Evolutionary conservation across 108 stramenopile genomes (phyloP).

Genomic region (Stephanodiscus minutulus): DNA sequence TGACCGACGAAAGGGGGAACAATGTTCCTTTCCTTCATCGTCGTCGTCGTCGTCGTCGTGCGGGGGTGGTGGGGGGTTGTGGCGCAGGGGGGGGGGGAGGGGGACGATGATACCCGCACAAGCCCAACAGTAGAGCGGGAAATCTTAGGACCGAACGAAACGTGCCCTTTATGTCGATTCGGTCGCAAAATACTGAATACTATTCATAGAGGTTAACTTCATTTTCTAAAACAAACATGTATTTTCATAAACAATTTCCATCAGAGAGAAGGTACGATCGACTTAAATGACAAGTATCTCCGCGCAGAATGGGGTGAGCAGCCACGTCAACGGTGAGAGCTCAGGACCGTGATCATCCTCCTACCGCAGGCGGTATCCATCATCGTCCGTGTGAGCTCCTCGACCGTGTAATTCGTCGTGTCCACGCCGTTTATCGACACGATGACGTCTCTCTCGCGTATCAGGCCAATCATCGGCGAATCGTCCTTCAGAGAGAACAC

Average conservation of each 20-base stretch:
- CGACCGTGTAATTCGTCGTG: constrained; percentile 73
- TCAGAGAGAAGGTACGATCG: no score
- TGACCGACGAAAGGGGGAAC: neutral
- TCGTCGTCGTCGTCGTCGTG: neutral
- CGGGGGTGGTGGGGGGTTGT: neutral
- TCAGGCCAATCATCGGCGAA: constrained; percentile 70
- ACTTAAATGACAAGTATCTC: neutral
- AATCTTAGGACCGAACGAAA: no score
- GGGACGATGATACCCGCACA: no score
- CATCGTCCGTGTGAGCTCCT: constrained; percentile 78
- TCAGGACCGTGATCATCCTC: constrained; percentile 77
- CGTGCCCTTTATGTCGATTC: no score
- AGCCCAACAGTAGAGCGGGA: no score
- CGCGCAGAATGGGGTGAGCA: neutral
- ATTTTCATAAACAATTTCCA: no score
- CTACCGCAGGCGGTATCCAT: constrained; percentile 52
- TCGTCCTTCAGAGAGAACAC: constrained; percentile 55
- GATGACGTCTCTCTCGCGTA: constrained; percentile 79
- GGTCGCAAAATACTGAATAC: no score
- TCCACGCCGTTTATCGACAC: constrained; percentile 77
- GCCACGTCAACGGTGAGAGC: constrained; percentile 13
- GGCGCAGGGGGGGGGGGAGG: no score
- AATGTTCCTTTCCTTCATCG: neutral
- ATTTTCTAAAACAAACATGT: no score
- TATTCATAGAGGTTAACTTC: no score